A percentile compares a stretch with the other conserved stretches of the same genome.
phyloP scores from a whole-genome alignment of 345 rosid genomes.

The Eucalyptus albens region DNA sequence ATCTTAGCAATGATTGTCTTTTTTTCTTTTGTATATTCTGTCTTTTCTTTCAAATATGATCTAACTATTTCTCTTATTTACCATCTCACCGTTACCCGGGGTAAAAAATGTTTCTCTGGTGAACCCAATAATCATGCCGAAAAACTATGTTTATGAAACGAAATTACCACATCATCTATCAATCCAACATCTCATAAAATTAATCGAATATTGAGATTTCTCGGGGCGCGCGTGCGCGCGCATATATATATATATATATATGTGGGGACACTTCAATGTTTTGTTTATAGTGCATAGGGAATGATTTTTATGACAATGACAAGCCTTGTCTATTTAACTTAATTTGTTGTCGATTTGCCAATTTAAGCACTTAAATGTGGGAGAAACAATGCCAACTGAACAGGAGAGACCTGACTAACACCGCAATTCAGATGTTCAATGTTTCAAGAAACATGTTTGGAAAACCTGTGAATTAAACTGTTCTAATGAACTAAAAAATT shows the following conservation, averaged over 20 bases:
- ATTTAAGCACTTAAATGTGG: too few relatives aligned
- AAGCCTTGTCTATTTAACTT: too few relatives aligned
- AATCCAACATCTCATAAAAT: not conserved
- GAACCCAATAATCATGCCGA: not conserved
- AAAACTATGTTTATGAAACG: not conserved
- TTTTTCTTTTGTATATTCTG: not conserved
- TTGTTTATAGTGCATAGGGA: too few relatives aligned
- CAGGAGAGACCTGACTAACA: too few relatives aligned
- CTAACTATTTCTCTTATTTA: not conserved
- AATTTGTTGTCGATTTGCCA: too few relatives aligned
- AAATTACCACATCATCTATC: not conserved
- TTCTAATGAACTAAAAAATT: not conserved
- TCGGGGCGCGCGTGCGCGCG: too few relatives aligned
- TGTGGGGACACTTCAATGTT: too few relatives aligned
- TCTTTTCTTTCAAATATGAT: not conserved
- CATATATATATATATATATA: too few relatives aligned
- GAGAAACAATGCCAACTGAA: too few relatives aligned
- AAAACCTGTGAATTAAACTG: not conserved
- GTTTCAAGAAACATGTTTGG: not conserved
- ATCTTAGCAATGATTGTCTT: not conserved
- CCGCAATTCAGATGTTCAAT: too few relatives aligned
- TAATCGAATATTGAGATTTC: not conserved
- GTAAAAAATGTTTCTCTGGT: not conserved
- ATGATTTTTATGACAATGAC: too few relatives aligned
- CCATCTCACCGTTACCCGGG: not conserved